Evolutionary conservation across 345 rosid species (phyloP).

Genomic region (Turnera subulata): DNA sequence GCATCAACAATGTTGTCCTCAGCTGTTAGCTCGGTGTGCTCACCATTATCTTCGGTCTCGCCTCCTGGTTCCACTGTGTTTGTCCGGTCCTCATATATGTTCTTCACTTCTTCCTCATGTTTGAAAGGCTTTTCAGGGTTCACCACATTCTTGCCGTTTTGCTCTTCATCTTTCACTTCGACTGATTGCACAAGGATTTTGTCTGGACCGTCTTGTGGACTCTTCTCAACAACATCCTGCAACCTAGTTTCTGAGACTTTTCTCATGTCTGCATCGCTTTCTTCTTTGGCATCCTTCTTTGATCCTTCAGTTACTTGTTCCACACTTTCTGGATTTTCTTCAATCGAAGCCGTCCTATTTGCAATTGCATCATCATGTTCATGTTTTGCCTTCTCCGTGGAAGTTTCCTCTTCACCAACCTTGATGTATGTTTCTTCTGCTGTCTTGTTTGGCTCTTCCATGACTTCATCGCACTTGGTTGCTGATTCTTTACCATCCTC

Average conservation of each 20-base stretch:
- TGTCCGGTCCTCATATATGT: neutral
- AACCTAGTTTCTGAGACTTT: constrained; percentile 1
- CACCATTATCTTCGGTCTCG: constrained; percentile 6
- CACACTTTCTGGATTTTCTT: constrained; percentile 14
- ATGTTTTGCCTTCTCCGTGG: neutral
- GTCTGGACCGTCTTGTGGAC: constrained; percentile 1
- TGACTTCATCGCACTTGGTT: constrained; percentile 18
- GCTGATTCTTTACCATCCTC: constrained; percentile 13
- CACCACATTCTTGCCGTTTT: constrained; percentile 7
- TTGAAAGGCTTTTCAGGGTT: neutral
- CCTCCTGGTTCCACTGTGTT: constrained; percentile 1
- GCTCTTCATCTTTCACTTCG: constrained; percentile 1
- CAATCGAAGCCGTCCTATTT: constrained; percentile 3
- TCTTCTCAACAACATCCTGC: neutral
- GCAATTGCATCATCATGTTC: constrained; percentile 4
- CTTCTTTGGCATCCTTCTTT: constrained; percentile 12
- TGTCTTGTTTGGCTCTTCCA: constrained; percentile 12
- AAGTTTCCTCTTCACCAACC: constrained; percentile 7
- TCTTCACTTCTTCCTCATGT: constrained; percentile 5
- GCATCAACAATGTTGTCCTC: constrained; percentile 7
- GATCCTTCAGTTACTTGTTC: constrained; percentile 17
- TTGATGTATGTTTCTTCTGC: constrained; percentile 3
- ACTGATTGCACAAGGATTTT: constrained; percentile 9
- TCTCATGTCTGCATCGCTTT: constrained; percentile 8
- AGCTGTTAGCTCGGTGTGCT: neutral